Evolutionary conservation across 208 protist genomes (phyloP), one percentile per base, ranked within the genome.

Genomic region (Angomonas deanei): DNA sequence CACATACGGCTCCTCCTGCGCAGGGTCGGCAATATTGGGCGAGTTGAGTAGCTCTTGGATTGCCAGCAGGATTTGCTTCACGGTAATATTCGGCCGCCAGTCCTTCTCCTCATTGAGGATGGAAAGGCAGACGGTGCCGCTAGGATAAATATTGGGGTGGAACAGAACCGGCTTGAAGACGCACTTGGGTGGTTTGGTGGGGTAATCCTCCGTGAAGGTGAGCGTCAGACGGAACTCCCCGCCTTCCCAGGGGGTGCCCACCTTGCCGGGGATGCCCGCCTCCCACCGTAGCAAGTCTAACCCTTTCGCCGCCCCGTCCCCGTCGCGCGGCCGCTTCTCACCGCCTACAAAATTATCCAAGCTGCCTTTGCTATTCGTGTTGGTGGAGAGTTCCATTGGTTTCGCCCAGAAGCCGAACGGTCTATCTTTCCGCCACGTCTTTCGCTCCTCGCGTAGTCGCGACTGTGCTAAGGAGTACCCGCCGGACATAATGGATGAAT

Each of bases 131-230:
- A 99, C 97, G 4, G 97, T 99, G 23, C 98, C 98, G 46, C 93
- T 98, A 0, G 97, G 97, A 70, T 98, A 99, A 3, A 99, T 82
- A 74, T 99, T 99, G 17, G 98, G 98, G 78, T 99, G 98, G 74
- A 99, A 99, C 15, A 99, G 82, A 5, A 97, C 87, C 24, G 94
- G 94, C 2, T 67, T 79, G 61, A 99, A 99, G 77, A 92, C 86
- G 83, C 97, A 99, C 79, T 99, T 99, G 1, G 98, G 98, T 2
- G 98, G 98, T 61, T 95, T 96, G 19, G 80, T 93, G 42, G 98
- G 98, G 76, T 99, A 99, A 57, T 99, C 98, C 64, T 98, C 94
- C 1, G 93, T 86, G 69, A 99, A 99, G 60, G 85, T 69, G 28
- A 99, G 83, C 10, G 71, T 64, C 0, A 99, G 57, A 15, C 84